Base-by-base conservation (phyloP, 495 filamentous ascomycete species). In the Xylaria palmicola region DNA sequence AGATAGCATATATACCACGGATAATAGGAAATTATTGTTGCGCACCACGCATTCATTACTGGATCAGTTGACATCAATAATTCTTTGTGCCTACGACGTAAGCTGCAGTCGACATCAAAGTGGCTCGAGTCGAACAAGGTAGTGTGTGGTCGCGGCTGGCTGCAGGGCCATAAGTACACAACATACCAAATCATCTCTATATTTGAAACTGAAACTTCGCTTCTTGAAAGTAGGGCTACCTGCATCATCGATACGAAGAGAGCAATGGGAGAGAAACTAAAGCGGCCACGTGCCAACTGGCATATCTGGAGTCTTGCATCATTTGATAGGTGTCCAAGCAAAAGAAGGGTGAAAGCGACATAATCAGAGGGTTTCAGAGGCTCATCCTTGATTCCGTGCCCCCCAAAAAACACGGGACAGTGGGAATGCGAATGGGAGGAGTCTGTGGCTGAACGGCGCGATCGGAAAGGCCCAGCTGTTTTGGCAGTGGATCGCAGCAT, bases 141-240 rank as follows among this genome's bases (percentile, higher is more conserved):
- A 22, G 39, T 29, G 20, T 4, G 39, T 34, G 22, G n/a, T 20
- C 29, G 45, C 56, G 56, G 56, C 29, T 40, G 30, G 20, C 27
- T 49, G 56, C 56, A 49, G 48, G 34, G 13, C 6, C 19, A 40
- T 19, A 44, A 22, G 29, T 32, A 49, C 44, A 58, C 56, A 19
- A 24, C 40, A 47, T 40, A n/a, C 10, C 36, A 7, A 27, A 19
- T n/a, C 13, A 19, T 36, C 29, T 47, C 4, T 29, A 17, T 24
- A 29, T 45, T 29, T 24, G 53, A 55, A 43, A 20, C 52, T 20
- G 19, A 32, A n/a, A n/a, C n/a, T n/a, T n/a, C n/a, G n/a, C n/a
- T n/a, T n/a, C n/a, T n/a, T n/a, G n/a, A n/a, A n/a, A n/a, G n/a
- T n/a, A n/a, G n/a, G n/a, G n/a, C n/a, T 13, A 43, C 39, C 39